A percentile compares a stretch with the other conserved stretches of the same genome.
These are phyloP conservation scores for Cryomyces minteri DNA, from an alignment of 495 filamentous ascomycete genomes.

Conservation along the genomic window DNA sequence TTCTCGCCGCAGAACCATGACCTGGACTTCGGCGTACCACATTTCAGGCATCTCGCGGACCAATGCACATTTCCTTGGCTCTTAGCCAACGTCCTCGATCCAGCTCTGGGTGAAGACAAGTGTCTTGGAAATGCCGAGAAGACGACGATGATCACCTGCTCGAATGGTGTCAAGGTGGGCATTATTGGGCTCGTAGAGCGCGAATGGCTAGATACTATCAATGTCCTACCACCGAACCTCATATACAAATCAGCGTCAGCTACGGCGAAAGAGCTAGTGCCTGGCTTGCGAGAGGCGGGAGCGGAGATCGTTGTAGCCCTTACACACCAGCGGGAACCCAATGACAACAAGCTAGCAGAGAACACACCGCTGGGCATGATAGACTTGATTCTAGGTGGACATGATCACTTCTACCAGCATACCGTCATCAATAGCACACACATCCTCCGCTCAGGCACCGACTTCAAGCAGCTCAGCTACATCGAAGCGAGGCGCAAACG, in stretches of 20 bases:
- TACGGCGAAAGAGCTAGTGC: slow-evolving; percentile 52
- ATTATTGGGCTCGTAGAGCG: slow-evolving; percentile 69
- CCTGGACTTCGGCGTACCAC: slow-evolving; percentile 76
- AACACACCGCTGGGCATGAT: slow-evolving; percentile 46
- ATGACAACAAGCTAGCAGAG: slow-evolving; percentile 52
- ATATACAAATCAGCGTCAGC: slow-evolving; percentile 59
- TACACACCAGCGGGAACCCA: slow-evolving; percentile 74
- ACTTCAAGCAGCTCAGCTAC: slow-evolving; percentile 84
- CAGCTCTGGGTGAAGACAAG: slow-evolving; percentile 47
- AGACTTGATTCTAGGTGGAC: slow-evolving; percentile 73
- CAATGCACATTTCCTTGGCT: slow-evolving; percentile 83
- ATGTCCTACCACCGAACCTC: slow-evolving; percentile 59
- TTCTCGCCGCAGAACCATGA: slow-evolving; percentile 52
- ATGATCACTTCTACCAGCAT: slow-evolving; percentile 79
- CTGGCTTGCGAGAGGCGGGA: slow-evolving; percentile 50
- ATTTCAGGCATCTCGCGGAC: slow-evolving; percentile 50
- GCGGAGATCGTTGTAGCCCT: slow-evolving; percentile 67
- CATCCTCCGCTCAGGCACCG: slow-evolving; percentile 63
- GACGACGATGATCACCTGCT: slow-evolving; percentile 52
- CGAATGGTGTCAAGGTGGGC: slow-evolving; percentile 72
- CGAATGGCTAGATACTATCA: slow-evolving; percentile 74
- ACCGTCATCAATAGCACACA: slow-evolving; percentile 57
- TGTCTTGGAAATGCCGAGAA: slow-evolving; percentile 53
- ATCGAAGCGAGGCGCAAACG: slow-evolving; percentile 45
- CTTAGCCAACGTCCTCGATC: slow-evolving; percentile 67